Evolutionary conservation across 2,329 filamentous ascomycete genomes (phyloP), one percentile per base, ranked within the genome.

Genomic region (Penicillium sp.): DNA sequence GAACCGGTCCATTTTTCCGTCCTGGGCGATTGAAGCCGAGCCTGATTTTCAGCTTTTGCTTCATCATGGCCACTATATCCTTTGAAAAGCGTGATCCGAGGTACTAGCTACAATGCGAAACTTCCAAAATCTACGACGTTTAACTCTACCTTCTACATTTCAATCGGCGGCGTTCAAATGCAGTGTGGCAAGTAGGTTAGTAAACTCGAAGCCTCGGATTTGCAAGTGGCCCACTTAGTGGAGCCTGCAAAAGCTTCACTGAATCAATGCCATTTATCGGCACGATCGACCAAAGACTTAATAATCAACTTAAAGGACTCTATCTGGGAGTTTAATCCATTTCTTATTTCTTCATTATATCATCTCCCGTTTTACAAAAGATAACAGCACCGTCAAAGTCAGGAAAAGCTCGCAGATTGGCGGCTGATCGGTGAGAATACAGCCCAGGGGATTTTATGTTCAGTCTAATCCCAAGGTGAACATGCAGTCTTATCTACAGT

Each of bases 401-500:
- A 13, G 29, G 27, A 24, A 23, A 23, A 23, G 20, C 15, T 6
- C 13, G 10, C 27, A 32, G 4, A 24, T 20, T 25, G n/a, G 23
- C 42, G 25, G 13, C 8, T 44, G 33, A 51, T 41, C 46, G 48
- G 51, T 51, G 51, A 54, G 53, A 52, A 46, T 12, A 50, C 33
- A 55, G 53, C 39, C 40, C 40, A 24, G 10, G 32, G 25, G 32
- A 18, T 9, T 9, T 6, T 27, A 50, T 33, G 39, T 20, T 25
- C 52, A 49, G 43, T 55, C 49, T 55, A 55, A 55, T 49, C 47
- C 20, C 28, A 41, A 47, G 27, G 10, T 25, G 12, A 42, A 49
- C 44, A 62, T 62, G 59, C 58, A 62, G 52, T 57, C 59, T 20
- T 62, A 62, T 50, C 51, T 61, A 43, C 59, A 62, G 42, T 62